phyloP scores from a whole-genome alignment of 805 yeast species.

The Candida gorgasii region DNA sequence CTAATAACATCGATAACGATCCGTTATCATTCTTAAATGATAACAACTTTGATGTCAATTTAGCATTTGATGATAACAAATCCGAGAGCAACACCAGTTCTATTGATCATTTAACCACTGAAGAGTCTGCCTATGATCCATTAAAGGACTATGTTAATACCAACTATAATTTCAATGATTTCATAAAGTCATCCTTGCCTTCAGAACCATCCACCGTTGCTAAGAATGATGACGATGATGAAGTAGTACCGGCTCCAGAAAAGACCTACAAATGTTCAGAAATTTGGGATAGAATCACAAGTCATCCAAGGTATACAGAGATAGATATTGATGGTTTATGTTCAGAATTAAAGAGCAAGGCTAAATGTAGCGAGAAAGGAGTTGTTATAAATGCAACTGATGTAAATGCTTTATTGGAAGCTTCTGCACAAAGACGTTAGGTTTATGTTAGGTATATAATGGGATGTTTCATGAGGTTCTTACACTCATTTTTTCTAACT shows the following conservation, averaged over 20 bases:
- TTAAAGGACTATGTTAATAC: conserved; percentile 33
- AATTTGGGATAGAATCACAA: conserved; percentile 93
- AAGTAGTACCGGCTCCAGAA: conserved; percentile 71
- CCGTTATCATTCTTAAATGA: conserved; percentile 50
- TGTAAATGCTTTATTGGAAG: conserved; percentile 57
- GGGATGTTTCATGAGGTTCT: background rate
- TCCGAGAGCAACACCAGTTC: conserved; percentile 33
- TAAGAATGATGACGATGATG: conserved; percentile 24
- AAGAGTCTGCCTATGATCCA: conserved; percentile 60
- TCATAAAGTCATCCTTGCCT: conserved; percentile 32
- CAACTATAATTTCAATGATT: conserved; percentile 40
- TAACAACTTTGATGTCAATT: conserved; percentile 52
- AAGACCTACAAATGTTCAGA: conserved; percentile 73
- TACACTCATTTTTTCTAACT: no score
- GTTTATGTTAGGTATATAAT: conserved; percentile 5
- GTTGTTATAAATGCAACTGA: conserved; percentile 83
- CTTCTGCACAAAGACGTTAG: conserved; percentile 20
- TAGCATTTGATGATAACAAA: conserved; percentile 45
- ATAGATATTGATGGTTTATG: conserved; percentile 94
- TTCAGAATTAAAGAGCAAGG: conserved; percentile 83
- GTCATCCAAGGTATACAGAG: conserved; percentile 92
- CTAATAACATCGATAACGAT: conserved; percentile 26
- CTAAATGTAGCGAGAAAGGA: conserved; percentile 92
- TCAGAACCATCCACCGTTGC: conserved; percentile 19
- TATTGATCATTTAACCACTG: conserved; percentile 47